A percentile compares a stretch with the other conserved stretches of the same genome.
Conservation (phyloP, 2,329 filamentous ascomycete species). For the Diaporthe batatas region DNA sequence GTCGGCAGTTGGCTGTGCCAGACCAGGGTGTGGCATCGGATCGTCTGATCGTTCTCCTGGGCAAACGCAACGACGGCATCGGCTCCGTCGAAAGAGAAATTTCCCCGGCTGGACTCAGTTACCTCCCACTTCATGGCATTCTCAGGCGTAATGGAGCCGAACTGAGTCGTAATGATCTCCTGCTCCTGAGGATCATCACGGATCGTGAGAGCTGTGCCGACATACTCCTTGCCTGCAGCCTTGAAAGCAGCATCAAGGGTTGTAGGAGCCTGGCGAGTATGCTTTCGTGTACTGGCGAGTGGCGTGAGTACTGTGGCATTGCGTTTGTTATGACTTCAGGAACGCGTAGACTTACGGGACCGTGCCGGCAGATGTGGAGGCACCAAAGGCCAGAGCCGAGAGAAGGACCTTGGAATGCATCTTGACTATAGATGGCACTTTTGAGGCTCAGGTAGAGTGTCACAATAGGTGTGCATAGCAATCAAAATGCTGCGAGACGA, state of each 20-base stretch:
- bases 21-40: constrained; percentile 68
- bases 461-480: neutral
- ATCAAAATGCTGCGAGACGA: constrained; percentile 8
- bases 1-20: constrained; percentile 63
- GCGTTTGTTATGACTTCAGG: neutral
- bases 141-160: constrained; percentile 68
- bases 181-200: constrained; percentile 63
- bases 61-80: constrained; percentile 61
- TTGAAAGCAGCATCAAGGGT: constrained; percentile 47
- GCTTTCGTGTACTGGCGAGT: neutral
- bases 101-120: constrained; percentile 65
- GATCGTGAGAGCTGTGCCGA: constrained; percentile 71
- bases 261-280: constrained; percentile 1
- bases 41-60: constrained; percentile 54
- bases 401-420: constrained; percentile 23
- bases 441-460: neutral
- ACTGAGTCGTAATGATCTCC: constrained; percentile 64
- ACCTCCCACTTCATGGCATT: constrained; percentile 68
- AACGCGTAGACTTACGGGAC: constrained; percentile 3
- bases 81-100: constrained; percentile 68
- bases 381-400: constrained; percentile 14
- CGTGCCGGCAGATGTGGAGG: constrained; percentile 24
- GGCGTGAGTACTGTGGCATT: neutral
- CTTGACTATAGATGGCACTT: neutral
- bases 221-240: constrained; percentile 57